Evolutionary conservation across 495 filamentous ascomycete genomes (phyloP), one percentile per base, ranked within the genome.

Genomic region (Halenospora varia): DNA sequence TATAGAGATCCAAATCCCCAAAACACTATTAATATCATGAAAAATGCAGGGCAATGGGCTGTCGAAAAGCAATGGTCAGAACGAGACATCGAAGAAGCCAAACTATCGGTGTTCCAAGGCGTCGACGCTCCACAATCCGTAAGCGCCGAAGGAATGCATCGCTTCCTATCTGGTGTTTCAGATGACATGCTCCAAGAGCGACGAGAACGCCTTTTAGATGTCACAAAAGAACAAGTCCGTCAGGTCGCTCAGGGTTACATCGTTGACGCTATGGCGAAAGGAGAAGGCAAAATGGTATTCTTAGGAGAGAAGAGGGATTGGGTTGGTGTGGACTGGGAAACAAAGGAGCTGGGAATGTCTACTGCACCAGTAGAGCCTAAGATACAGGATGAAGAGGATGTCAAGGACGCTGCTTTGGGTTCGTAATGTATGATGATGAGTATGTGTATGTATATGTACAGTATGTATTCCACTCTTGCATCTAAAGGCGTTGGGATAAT

Each of bases 1-100:
- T 98, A 97, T 74, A 86, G 94, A 15, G 94, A 98, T 71, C 94
- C 95, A n/a, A 96, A 97, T 68, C 92, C 95, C 9, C 74, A 84
- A 56, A 97, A 96, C 69, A 89, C 89, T 0, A 72, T 97, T 58
- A 86, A 82, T 53, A 87, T 97, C 47, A 96, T 97, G 82, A 74
- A 78, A 19, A 86, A 86, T 60, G 88, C 90, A 9, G 95, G 94
- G 15, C 74, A 82, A 48, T 97, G 88, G 79, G 95, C 95, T 6
- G 73, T 87, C 49, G 87, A 95, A 61, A 88, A 87, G 60, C 70
- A 85, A 52, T 98, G 94, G 94, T 86, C 86, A 0, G 86, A 86
- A 20, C 85, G 84, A 18, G 93, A 97, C 66, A 77, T 98, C 13
- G 92, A 97, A 69, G 95, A 97, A 67, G 95, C 94, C 29, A 97